Percentiles rank a stretch among this genome's conserved stretches.
Evolutionary conservation across 2,329 filamentous ascomycete genomes (phyloP).

Genomic region (Apiospora marii): DNA sequence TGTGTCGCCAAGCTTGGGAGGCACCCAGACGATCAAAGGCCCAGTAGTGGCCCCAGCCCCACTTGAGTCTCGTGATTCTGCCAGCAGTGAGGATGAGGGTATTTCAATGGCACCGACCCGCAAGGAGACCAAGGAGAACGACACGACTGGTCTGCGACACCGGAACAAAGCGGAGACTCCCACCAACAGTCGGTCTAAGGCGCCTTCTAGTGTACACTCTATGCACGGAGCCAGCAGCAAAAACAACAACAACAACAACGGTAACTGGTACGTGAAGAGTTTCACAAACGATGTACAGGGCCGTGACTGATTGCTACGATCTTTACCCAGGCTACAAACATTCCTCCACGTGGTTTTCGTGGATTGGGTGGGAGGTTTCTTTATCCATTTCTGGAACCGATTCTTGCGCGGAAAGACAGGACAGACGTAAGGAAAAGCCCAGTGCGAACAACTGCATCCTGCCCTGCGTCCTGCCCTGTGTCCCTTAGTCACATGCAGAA

Average conservation of each 20-base stretch:
- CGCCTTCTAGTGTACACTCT: slow-evolving; percentile 34
- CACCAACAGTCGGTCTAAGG: slow-evolving; percentile 29
- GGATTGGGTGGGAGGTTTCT: slow-evolving; percentile 48
- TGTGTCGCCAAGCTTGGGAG: neutral
- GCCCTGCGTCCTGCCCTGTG: neutral
- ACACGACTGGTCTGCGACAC: neutral
- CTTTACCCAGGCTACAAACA: slow-evolving; percentile 40
- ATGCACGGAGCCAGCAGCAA: slow-evolving; percentile 32
- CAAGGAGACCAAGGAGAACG: slow-evolving; percentile 25
- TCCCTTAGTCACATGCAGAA: neutral
- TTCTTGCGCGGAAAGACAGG: slow-evolving; percentile 33
- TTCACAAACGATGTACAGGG: neutral
- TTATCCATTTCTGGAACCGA: slow-evolving; percentile 43
- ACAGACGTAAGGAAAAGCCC: slow-evolving; percentile 39
- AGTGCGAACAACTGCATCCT: neutral
- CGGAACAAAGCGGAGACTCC: neutral
- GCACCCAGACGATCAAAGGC: neutral
- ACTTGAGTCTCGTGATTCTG: neutral
- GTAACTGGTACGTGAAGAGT: slow-evolving; percentile 31
- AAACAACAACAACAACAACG: slow-evolving; percentile 32
- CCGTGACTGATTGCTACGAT: slow-evolving; percentile 3
- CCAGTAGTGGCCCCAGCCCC: neutral
- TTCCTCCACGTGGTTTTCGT: slow-evolving; percentile 48
- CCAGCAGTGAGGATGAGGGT: slow-evolving; percentile 26
- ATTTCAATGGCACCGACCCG: slow-evolving; percentile 24